Base-by-base conservation (phyloP, 495 filamentous ascomycete genomes). In the Bacidia gigantensis region DNA sequence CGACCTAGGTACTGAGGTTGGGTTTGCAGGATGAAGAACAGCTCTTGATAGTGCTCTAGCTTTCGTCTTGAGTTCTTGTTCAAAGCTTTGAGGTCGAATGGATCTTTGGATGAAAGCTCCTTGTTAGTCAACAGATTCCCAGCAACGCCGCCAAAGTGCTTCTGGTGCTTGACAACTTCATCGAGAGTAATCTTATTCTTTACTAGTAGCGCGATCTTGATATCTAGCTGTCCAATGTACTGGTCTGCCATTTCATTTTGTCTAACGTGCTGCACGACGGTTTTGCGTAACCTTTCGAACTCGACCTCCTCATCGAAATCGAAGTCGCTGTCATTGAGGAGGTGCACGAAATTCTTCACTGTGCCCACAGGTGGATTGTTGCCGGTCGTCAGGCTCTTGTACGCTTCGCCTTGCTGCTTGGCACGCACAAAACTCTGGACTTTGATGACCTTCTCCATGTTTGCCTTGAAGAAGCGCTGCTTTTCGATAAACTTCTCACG, bases 131-230 rank as follows among this genome's bases (percentile, higher is more conserved):
- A 72, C 11, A 97, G 72, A 58, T 77, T 89, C 53, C 87, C 87
- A 45, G 88, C 83, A 58, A 93, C 84, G 1, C 92, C 93, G 50
- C 92, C 93, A 60, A 93, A 95, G 63, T 92, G 92, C 68, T 84
- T 90, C 65, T 97, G 93, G 63, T 97, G 93, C 62, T 84, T 90
- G 43, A 97, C 84, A 42, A 99, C 89, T 72, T 99, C 92, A 63
- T 99, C 92, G 1, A 97, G 75, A 0, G 93, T 97, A 62, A 99
- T 99, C 69, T 97, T 99, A 69, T 97, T 97, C 72, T 97, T 96
- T 55, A 97, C 93, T 14, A 99, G 76, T 3, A 99, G 78, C 11
- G 90, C 92, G 61, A 99, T 99, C 69, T 99, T 99, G 73, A 96
- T 95, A 61, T 97, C 93, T 40, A 99, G 75, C 60, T 97, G 90